Evolutionary conservation across 805 yeast species (phyloP), one percentile per base, ranked within the genome.

Genomic region (Cyberlindnera mississippiensis): DNA sequence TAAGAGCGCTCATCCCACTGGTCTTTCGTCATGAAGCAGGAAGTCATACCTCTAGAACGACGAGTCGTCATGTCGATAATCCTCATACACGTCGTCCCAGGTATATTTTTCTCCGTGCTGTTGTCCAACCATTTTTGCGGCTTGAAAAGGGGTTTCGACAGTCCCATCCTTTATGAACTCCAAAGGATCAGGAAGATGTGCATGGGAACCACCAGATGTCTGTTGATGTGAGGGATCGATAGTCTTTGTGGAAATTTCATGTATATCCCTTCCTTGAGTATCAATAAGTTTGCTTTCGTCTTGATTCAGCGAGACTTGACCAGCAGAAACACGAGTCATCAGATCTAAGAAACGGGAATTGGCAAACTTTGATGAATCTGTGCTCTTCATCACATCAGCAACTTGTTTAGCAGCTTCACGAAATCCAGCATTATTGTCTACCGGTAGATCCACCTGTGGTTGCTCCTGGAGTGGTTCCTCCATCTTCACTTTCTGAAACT

Each of bases 81-180:
- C 61, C 19, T 51, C 60, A 49, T 56, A 57, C 37, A 51, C 46
- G 28, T 57, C 62, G 49, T 57, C 61, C 62, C 62, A 57, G 3
- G 55, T 41, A 35, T 57, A 57, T 19, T 32, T 40, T 14, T 56
- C 55, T 3, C 31, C 38, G 24, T 52, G 49, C 14, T 44, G 35
- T 28, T 47, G 28, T 17, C 46, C 56, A 27, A 51, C 49, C 16
- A 40, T 43, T 29, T 38, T 38, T 7, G 62, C 61, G 16, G 50
- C 27, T 34, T 50, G 55, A 43, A 38, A 54, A 8, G 62, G 62
- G 2, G 54, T 44, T 2, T 42, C 37, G 15, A 57, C 38, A 19
- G 51, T 52, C 15, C 52, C 53, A 10, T 52, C 52, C 33, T 44
- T 39, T 27, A 57, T 34, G 20, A 48, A 46, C 28, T 38, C 51